Conservation (phyloP, 352 stramenopile genomes). For the Halophytophthora polymorphica region DNA sequence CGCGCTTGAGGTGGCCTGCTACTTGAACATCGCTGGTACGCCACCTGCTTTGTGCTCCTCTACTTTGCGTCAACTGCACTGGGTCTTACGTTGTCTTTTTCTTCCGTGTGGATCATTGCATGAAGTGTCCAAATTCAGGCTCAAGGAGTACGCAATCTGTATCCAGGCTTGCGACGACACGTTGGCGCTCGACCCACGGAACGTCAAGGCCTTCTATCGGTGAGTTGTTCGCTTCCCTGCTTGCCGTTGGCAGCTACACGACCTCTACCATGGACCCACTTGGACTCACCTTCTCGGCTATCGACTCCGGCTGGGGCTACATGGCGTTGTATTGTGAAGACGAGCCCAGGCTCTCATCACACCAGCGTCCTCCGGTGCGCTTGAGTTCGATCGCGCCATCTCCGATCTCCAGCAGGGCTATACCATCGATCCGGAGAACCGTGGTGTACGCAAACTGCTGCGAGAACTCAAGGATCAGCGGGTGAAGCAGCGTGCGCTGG, state of each 20-base stretch:
- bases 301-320: not conserved
- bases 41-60: no score
- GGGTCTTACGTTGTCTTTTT: no score
- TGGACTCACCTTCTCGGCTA: not conserved
- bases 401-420: constrained; percentile 64
- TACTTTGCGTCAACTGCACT: constrained; percentile 3
- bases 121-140: constrained; percentile 74
- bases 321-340: constrained; percentile 21
- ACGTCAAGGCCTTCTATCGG: constrained; percentile 82
- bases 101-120: not conserved
- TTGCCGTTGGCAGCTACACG: not conserved
- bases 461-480: constrained; percentile 68
- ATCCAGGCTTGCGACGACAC: constrained; percentile 72
- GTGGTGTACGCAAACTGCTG: constrained; percentile 61
- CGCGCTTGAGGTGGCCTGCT: constrained; percentile 65
- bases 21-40: constrained; percentile 78
- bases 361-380: constrained; percentile 60
- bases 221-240: constrained; percentile 5
- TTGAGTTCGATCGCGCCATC: constrained; percentile 80
- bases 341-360: constrained; percentile 75
- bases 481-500: constrained; percentile 54
- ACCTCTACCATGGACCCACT: no score
- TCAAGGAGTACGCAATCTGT: constrained; percentile 61
- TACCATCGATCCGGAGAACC: constrained; percentile 53
- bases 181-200: constrained; percentile 50